Percentiles rank a stretch among this genome's conserved stretches.
Conservation (phyloP, 2,329 filamentous ascomycete species). For the Fusarium cicatricum region DNA sequence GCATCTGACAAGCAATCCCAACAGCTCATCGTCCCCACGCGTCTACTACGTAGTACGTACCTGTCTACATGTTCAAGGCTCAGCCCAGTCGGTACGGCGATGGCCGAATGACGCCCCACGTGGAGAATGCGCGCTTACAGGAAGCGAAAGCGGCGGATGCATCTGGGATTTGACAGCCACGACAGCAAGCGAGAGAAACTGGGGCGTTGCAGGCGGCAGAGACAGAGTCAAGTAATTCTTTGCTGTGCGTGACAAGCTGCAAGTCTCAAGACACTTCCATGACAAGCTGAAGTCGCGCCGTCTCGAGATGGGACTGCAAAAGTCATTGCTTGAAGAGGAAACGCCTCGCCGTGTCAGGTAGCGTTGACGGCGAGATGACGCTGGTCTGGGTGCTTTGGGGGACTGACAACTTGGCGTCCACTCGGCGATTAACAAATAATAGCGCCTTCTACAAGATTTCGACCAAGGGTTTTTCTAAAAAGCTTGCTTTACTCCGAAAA, state of each 20-base stretch:
- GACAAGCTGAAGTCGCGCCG: constrained; percentile 18
- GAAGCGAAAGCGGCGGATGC: constrained; percentile 25
- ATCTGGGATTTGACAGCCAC: constrained; percentile 17
- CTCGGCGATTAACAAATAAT: constrained; percentile 9
- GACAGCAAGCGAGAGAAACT: constrained; percentile 11
- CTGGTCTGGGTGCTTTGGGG: not conserved
- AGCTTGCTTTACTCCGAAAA: constrained; percentile 2
- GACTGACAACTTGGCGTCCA: constrained; percentile 5
- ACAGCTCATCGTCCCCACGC: constrained; percentile 1
- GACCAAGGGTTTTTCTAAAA: not conserved
- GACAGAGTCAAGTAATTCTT: constrained; percentile 35
- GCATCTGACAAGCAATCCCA: constrained; percentile 11
- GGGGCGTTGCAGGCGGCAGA: not conserved
- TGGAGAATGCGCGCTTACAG: constrained; percentile 39
- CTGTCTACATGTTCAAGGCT: not conserved
- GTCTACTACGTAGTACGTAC: not conserved
- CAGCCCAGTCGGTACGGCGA: constrained; percentile 30
- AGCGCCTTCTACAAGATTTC: constrained; percentile 9
- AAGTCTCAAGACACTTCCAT: constrained; percentile 18
- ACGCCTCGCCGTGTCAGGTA: constrained; percentile 7
- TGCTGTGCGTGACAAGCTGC: not conserved
- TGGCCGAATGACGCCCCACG: constrained; percentile 40
- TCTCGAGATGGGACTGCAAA: not conserved
- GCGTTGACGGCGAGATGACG: constrained; percentile 38
- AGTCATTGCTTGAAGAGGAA: not conserved